A percentile compares a stretch with the other conserved stretches of the same genome.
Conservation (phyloP, 345 rosid species). For the Luvunga scandens region DNA sequence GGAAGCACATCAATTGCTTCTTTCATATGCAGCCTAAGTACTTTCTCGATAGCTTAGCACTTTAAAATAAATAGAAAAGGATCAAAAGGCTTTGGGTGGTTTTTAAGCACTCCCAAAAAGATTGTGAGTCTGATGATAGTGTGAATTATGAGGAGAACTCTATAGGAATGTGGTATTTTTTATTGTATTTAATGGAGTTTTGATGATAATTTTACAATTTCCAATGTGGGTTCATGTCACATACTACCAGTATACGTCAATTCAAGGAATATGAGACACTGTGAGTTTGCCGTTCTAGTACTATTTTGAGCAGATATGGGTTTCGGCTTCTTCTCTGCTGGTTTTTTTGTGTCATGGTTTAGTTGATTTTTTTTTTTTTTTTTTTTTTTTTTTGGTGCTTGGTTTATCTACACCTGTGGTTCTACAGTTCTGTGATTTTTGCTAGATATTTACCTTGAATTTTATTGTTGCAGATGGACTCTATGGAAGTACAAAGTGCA, state of each 20-base stretch:
- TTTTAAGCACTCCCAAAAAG: not conserved
- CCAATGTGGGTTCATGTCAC: not conserved
- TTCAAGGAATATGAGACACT: too few species aligned
- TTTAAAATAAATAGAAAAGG: not conserved
- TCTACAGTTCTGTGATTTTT: conserved; percentile 1
- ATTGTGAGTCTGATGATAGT: not conserved
- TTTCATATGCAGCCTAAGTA: not conserved
- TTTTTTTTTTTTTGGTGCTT: not conserved
- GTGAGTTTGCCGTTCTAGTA: not conserved
- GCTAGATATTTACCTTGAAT: not conserved
- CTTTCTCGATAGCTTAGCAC: not conserved
- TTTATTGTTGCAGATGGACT: conserved; percentile 67
- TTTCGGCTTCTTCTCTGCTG: not conserved
- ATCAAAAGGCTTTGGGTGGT: not conserved
- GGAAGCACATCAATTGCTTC: not conserved
- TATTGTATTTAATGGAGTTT: not conserved
- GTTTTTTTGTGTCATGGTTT: not conserved
- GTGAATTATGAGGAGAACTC: not conserved
- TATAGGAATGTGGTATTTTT: not conserved
- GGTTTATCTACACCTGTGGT: not conserved
- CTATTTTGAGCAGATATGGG: not conserved
- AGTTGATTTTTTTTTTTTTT: not conserved
- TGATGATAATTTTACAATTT: not conserved
- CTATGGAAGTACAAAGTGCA: conserved; percentile 89
- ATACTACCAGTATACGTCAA: not conserved